Conservation (phyloP, 257 asterid genomes). For the Haberlea rhodopensis region DNA sequence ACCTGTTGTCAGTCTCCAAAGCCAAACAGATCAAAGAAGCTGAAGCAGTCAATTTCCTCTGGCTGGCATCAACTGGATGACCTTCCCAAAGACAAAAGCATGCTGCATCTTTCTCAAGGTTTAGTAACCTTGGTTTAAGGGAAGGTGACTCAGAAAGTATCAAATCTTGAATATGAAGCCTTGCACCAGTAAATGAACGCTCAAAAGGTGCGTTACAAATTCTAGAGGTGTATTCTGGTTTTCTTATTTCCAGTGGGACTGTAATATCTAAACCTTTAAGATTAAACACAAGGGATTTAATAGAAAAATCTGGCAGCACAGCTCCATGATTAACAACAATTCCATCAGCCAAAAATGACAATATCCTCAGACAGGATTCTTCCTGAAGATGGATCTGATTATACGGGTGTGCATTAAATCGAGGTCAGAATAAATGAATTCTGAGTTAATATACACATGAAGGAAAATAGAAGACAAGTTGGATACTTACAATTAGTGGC, state of each 20-base stretch:
- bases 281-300: constrained; percentile 53
- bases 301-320: constrained; percentile 67
- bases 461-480: constrained; percentile 14
- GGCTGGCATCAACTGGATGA: constrained; percentile 96
- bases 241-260: constrained; percentile 61
- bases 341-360: constrained; percentile 94
- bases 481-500: constrained; percentile 68
- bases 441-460: background rate
- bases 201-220: constrained; percentile 36
- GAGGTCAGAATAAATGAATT: constrained; percentile 8
- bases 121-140: constrained; percentile 53
- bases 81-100: constrained; percentile 95
- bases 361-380: constrained; percentile 91
- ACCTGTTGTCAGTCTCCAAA: constrained; percentile 51
- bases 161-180: constrained; percentile 74
- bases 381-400: constrained; percentile 94
- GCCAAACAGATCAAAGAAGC: constrained; percentile 78
- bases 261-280: constrained; percentile 74
- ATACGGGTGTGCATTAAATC: constrained; percentile 26
- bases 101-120: constrained; percentile 89
- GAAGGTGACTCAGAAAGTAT: constrained; percentile 78
- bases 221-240: constrained; percentile 34
- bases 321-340: constrained; percentile 64
- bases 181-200: constrained; percentile 81
- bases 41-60: constrained; percentile 63